Evolutionary conservation across 257 asterid species (phyloP).

Genomic region (Perilla frutescens): DNA sequence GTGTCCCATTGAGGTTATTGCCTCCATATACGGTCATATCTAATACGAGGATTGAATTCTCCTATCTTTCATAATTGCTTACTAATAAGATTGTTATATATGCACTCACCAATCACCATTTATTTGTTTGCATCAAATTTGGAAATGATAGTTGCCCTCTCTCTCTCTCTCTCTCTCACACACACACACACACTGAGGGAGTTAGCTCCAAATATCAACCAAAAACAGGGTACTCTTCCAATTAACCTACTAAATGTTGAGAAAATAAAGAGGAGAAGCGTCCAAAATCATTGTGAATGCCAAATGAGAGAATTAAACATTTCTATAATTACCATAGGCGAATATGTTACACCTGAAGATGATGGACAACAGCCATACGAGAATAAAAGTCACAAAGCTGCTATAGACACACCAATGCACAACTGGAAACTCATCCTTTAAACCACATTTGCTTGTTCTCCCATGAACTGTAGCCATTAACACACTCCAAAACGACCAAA

Average conservation of each 20-base stretch:
- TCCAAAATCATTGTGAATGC: not conserved
- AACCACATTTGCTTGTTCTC: not conserved
- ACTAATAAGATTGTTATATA: conserved; percentile 21
- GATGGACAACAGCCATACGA: not conserved
- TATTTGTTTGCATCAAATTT: not conserved
- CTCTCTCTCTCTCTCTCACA: too few species aligned
- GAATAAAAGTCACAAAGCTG: not conserved
- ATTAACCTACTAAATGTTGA: not conserved
- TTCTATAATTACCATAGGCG: not conserved
- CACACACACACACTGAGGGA: not conserved
- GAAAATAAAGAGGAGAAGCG: not conserved
- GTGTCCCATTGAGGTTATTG: conserved; percentile 37
- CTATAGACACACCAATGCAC: too few species aligned
- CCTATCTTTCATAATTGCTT: not conserved
- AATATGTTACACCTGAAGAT: not conserved
- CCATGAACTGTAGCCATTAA: not conserved
- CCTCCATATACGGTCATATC: conserved; percentile 33
- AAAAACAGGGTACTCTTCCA: too few species aligned
- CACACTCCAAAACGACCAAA: not conserved
- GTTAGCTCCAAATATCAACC: too few species aligned
- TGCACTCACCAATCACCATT: not conserved
- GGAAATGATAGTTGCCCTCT: not conserved
- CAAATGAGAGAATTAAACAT: not conserved
- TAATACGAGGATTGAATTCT: conserved; percentile 19
- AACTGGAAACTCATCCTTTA: not conserved